Percentiles rank a stretch among this genome's conserved stretches.
phyloP scores from a whole-genome alignment of 148 eudicot genomes.

The Dianthus caryophyllus region DNA sequence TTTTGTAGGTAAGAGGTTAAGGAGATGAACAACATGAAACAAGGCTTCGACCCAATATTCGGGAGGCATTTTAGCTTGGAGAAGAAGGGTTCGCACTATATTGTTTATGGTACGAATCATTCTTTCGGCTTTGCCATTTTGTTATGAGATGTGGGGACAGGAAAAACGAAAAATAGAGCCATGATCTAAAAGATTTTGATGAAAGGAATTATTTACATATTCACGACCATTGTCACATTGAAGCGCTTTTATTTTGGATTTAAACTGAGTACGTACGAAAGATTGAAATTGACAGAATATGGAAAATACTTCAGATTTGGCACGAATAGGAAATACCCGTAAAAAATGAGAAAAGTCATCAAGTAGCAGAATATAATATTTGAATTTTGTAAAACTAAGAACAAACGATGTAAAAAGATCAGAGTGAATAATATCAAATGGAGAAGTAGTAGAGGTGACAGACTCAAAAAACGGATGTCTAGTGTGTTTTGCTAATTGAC shows the following conservation, averaged over 20 bases:
- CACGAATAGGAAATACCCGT: not conserved
- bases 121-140: not conserved
- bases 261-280: not conserved
- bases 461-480: not conserved
- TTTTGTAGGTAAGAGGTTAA: not conserved
- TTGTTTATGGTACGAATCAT: no score
- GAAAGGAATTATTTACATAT: no score
- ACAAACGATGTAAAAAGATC: not conserved
- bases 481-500: not conserved
- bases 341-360: not conserved
- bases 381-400: not conserved
- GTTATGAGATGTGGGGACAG: not conserved
- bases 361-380: not conserved
- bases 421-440: not conserved
- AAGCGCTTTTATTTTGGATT: not conserved
- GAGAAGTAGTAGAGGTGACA: not conserved
- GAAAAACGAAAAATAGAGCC: not conserved
- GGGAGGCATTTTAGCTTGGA: not conserved
- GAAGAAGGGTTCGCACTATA: not conserved
- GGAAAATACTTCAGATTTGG: not conserved
- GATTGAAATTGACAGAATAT: not conserved
- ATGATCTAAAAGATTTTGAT: not conserved
- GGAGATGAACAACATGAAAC: not conserved
- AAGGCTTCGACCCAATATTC: not conserved
- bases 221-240: constrained; percentile 13